Base-by-base conservation (phyloP, 176 grass and related monocot species). In the Dendrocalamus sinicus region DNA sequence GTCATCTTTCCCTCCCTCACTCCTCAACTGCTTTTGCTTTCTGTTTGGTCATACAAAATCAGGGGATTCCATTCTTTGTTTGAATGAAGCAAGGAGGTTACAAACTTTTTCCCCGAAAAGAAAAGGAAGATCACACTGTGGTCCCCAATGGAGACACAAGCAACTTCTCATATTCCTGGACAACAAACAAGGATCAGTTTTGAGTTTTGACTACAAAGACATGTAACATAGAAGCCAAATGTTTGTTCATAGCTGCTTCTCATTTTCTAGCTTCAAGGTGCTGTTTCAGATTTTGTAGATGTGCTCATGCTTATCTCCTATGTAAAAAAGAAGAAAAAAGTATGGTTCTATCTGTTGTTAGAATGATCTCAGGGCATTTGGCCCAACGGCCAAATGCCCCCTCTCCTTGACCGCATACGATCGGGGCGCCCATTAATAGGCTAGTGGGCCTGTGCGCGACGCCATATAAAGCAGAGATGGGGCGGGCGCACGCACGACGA, bases 11-110 rank as follows among this genome's bases (percentile, higher is more conserved):
- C 37, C 30, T 19, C 3, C 19, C 71, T 75, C 45, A 48, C 53
- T 48, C 20, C 28, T 75, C 28, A 24, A 8, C 71, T 75, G 30
- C 71, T 84, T 84, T 84, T 41, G 0, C 71, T 84, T 84, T 66
- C 58, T 41, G 46, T 40, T 65, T 41, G 70, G 70, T 84, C 70
- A 75, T 64, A 65, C 71, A 75, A 65, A 84, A 84, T 53, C 44
- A 40, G 82, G 70, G 28, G 59, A 52, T 84, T 41, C 20, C 47
- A 47, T 65, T 64, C 19, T 51, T 23, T 70, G 65, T 81, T 73
- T 51, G 70, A 84, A 84, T 23, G 45, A 75, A 84, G 55, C 82
- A 75, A 65, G 24, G 70, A 75, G 58, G 39, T 28, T n/a, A 48
- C 44, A 52, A 7, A 7, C 82, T 53, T 66, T 75, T 65, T 28